These are phyloP conservation scores for Abortiporus biennis DNA, from an alignment of 1,284 basidiomycete species.

Conservation along the genomic window DNA sequence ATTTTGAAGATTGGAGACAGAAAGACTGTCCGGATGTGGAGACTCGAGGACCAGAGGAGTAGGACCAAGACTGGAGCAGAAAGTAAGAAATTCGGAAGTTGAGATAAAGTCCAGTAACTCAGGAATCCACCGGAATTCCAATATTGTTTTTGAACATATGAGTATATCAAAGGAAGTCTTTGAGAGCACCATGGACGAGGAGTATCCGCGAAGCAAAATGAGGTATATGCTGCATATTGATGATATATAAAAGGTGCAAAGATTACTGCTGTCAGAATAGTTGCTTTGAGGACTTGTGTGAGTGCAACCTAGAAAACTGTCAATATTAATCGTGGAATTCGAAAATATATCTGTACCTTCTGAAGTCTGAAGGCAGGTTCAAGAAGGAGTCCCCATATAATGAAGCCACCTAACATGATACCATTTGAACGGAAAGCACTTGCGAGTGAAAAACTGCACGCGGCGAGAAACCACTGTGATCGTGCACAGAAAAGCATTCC, in stretches of 20 bases:
- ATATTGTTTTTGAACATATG: conserved; percentile 80
- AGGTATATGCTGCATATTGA: conserved; percentile 58
- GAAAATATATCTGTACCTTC: conserved; percentile 24
- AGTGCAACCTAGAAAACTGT: conserved; percentile 27
- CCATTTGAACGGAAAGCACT: conserved; percentile 80
- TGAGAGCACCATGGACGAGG: conserved; percentile 57
- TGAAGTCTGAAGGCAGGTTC: conserved; percentile 37
- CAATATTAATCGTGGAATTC: conserved; percentile 4
- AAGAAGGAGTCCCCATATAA: conserved; percentile 64
- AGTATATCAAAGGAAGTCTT: conserved; percentile 67
- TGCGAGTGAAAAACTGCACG: conserved; percentile 61
- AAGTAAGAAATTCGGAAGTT: conserved; percentile 86
- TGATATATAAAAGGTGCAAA: conserved; percentile 66
- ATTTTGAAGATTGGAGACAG: conserved; percentile 13
- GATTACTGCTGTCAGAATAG: conserved; percentile 38
- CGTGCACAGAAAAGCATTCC: conserved; percentile 58
- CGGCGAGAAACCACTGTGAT: conserved; percentile 44
- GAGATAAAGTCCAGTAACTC: conserved; percentile 79
- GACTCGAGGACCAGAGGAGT: conserved; percentile 38
- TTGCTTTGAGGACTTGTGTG: conserved; percentile 26
- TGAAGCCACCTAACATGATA: conserved; percentile 66
- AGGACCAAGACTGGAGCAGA: conserved; percentile 65
- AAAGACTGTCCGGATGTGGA: conserved; percentile 26
- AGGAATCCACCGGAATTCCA: conserved; percentile 82
- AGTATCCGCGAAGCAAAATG: conserved; percentile 48